Evolutionary conservation across 768 basidiomycete genomes (phyloP).

Genomic region (Cytidiella melzeri): DNA sequence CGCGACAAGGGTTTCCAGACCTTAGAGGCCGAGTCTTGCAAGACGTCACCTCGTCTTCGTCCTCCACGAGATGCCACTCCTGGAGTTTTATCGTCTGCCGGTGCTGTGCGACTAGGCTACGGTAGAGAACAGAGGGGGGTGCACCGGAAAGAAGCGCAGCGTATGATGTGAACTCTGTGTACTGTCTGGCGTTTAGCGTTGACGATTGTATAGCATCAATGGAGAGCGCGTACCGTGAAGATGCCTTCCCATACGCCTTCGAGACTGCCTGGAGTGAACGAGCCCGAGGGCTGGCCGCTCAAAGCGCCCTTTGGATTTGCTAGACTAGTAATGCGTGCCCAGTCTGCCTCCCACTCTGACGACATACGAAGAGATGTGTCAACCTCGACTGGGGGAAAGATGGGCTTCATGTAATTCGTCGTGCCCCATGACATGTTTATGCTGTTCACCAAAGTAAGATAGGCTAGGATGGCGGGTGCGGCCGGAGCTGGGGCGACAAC

Average conservation of each 20-base stretch:
- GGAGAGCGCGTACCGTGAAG: constrained; percentile 52
- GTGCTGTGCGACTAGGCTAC: constrained; percentile 74
- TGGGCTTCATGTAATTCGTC: constrained; percentile 22
- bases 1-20: constrained; percentile 56
- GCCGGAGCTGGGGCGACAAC: constrained; percentile 58
- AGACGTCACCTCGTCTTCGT: not conserved
- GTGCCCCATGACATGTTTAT: constrained; percentile 15
- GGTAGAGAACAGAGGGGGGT: constrained; percentile 58
- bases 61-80: constrained; percentile 55
- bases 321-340: constrained; percentile 35
- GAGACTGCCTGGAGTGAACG: constrained; percentile 59
- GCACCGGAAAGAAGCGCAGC: constrained; percentile 68
- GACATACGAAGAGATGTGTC: constrained; percentile 22
- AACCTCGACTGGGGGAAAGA: constrained; percentile 17
- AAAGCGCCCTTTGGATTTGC: constrained; percentile 34
- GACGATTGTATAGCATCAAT: not conserved
- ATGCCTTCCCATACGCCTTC: constrained; percentile 79
- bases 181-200: constrained; percentile 36
- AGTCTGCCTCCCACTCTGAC: constrained; percentile 66
- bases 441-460: constrained; percentile 44
- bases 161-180: constrained; percentile 82
- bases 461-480: constrained; percentile 66
- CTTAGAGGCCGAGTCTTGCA: constrained; percentile 31
- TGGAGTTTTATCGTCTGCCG: constrained; percentile 86
- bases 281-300: constrained; percentile 32